These are phyloP conservation scores for Annulohypoxylon moriforme DNA, from an alignment of 495 filamentous ascomycete species.

Conservation along the genomic window DNA sequence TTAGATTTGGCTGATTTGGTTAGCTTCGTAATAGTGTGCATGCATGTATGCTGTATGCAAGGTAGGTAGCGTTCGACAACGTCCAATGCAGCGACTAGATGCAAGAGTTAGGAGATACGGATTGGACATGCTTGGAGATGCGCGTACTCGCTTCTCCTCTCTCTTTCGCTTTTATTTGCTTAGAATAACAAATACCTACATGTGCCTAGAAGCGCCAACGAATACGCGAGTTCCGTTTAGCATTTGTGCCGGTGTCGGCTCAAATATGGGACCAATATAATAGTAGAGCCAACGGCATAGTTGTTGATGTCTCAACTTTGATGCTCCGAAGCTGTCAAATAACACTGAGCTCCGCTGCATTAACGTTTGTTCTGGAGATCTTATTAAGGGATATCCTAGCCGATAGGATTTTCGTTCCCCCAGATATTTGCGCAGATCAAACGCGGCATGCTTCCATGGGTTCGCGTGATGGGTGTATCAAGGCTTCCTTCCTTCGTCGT, in stretches of 20 bases:
- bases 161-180: constrained; percentile 9
- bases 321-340: not conserved
- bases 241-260: constrained; percentile 6
- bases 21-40: constrained; percentile 19
- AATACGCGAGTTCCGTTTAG: constrained; percentile 8
- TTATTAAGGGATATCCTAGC: constrained; percentile 39
- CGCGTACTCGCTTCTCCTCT: constrained; percentile 4
- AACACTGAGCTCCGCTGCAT: constrained; percentile 10
- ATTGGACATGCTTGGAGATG: constrained; percentile 9
- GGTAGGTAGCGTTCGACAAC: constrained; percentile 31
- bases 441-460: constrained; percentile 33
- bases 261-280: constrained; percentile 8
- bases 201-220: constrained; percentile 22
- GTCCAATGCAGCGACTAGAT: constrained; percentile 32
- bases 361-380: constrained; percentile 31
- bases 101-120: constrained; percentile 35
- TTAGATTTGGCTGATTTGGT: constrained; percentile 34
- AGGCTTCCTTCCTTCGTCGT: not conserved
- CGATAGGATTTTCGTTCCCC: constrained; percentile 41
- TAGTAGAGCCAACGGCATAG: not conserved
- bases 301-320: not conserved
- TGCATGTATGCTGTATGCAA: constrained; percentile 19
- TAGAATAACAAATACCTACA: not conserved
- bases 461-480: constrained; percentile 25
- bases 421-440: constrained; percentile 40